Evolutionary conservation across 805 yeast species (phyloP), one percentile per base, ranked within the genome.

Genomic region (Kluyveromyces aestuarii): DNA sequence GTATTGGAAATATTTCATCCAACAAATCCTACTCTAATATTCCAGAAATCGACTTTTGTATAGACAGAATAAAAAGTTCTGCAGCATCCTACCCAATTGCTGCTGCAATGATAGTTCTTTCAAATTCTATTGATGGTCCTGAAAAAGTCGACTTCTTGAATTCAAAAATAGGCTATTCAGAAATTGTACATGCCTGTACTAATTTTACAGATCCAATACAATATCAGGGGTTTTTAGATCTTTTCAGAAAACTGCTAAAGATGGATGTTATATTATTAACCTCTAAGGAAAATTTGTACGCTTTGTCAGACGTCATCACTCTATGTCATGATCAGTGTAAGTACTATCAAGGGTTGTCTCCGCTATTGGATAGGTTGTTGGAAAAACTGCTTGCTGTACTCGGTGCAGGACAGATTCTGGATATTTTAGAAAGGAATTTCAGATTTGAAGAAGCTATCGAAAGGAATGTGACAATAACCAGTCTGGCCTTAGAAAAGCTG

Each of bases 141-240:
- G 48, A 50, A 30, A 59, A 58, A 43, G 64, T 52, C 2, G 46
- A 61, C 37, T 48, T 47, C 1, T 46, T 62, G 8, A 37, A 50
- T 19, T 41, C 55, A 6, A 16, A 44, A 7, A 37, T 63, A 11
- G 21, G 55, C 1, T 33, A 57, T 8, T 50, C 51, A 8, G 36
- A 53, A 9, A 16, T 65, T 2, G 52, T 61, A 2, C n/a, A 46
- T 0, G 44, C 44, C 7, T 48, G 54, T 6, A 33, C 41, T 7
- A 45, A 38, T 8, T 48, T 65, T 11, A 55, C 48, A 21, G 70
- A 66, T 44, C 68, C 69, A 6, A 50, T 63, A 49, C 62, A 63
- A 46, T 62, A 50, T 38, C 68, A 64, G 50, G 68, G 69, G 1
- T 57, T 56, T 37, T 45, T 66, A 8, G 66, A 62, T 48, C 47